phyloP scores from a whole-genome alignment of 345 rosid species.

The Eucalyptus cloeziana region DNA sequence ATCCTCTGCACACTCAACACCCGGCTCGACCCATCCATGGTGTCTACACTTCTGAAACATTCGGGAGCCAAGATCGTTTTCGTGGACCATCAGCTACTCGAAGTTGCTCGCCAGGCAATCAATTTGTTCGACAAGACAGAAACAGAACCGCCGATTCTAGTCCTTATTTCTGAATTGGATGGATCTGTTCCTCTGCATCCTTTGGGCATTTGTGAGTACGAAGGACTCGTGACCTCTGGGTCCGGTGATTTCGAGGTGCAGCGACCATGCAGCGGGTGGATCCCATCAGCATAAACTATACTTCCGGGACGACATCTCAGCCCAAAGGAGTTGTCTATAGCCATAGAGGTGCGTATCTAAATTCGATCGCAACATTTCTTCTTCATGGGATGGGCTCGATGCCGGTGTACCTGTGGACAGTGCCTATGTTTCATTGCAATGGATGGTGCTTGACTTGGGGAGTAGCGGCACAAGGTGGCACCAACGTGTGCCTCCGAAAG shows the following conservation, averaged over 20 bases:
- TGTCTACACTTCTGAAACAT: conserved; percentile 39
- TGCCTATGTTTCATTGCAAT: too few relatives aligned
- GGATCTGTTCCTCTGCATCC: background rate
- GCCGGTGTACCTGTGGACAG: too few relatives aligned
- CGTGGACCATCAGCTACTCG: conserved; percentile 46
- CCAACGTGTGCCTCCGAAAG: conserved; percentile 6
- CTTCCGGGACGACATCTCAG: conserved; percentile 78
- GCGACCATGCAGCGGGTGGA: conserved; percentile 57
- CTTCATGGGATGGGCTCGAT: too few relatives aligned
- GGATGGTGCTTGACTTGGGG: conserved; percentile 84
- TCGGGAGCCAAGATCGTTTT: conserved; percentile 48
- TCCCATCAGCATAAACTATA: conserved; percentile 51
- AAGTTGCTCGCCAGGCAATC: conserved; percentile 40
- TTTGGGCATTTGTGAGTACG: conserved; percentile 13
- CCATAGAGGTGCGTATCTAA: conserved; percentile 83
- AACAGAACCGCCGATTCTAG: background rate
- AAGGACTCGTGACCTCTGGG: conserved; percentile 36
- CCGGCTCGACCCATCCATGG: conserved; percentile 40
- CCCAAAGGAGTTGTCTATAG: conserved; percentile 87
- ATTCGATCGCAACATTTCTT: conserved; percentile 20
- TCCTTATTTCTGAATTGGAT: conserved; percentile 37
- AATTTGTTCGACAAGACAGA: conserved; percentile 22
- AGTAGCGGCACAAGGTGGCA: conserved; percentile 77
- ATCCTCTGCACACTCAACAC: conserved; percentile 63
- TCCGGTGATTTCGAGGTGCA: conserved; percentile 14